Evolutionary conservation across 495 filamentous ascomycete species (phyloP), one percentile per base, ranked within the genome.

Genomic region (Aspergillus wentii): DNA sequence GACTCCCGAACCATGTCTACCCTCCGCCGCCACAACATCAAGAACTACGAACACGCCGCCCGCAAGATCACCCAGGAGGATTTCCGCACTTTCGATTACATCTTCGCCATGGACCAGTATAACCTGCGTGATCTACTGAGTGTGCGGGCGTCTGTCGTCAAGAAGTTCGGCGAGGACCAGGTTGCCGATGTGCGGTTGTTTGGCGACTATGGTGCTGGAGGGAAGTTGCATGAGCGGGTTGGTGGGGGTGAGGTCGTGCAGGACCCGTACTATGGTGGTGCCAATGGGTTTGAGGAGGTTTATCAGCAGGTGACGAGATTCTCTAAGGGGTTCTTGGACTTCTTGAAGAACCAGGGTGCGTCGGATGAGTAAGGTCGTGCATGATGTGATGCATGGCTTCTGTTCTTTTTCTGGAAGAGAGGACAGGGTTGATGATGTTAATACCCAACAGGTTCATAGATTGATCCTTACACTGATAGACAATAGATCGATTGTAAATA

Each of bases 31-130:
- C 74, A 95, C 50, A 81, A 81, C 9, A 88, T 95, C 41, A 76
- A 62, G 6, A 71, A 82, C 46, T 95, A 94, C 56, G 60, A 66
- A 3, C 92, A 98, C 57, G 64, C 61, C 3, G 91, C 90, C 8
- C 78, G 89, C 22, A 85, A 85, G 59, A 76, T 95, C 52, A 68
- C 65, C 29, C 57, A 69, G 13, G 64, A 70, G 2, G 85, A 98
- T 59, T 95, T 97, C 49, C 56, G 75, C 16, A 72, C 75, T 4
- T 97, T 95, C 51, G 88, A 97, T 58, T 98, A 91, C 54, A 79
- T 98, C 38, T 72, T 98, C 35, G 90, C 87, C 27, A 98, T 98
- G 92, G 92, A 97, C 57, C 69, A 82, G 21, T 69, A 76, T n/a
- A 97, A 96, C 56, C 61, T 91, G 8, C 61, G 68, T 21, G 80